Evolutionary conservation across 1,139 yeast genomes (phyloP), one percentile per base, ranked within the genome.

Genomic region (Yamadazyma taylorii): DNA sequence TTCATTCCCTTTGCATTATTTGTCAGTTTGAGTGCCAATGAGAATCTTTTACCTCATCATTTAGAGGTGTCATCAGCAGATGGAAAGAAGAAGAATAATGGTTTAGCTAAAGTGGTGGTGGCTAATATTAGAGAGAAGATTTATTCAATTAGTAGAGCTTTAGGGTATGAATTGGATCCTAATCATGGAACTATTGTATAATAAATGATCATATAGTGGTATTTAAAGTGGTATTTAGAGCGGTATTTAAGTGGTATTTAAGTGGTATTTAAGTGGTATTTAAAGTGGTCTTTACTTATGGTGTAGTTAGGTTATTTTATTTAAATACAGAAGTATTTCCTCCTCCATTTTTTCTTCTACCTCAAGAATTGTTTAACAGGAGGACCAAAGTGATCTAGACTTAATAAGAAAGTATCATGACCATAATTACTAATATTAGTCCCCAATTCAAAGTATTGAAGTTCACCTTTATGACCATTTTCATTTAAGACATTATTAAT

Each of bases 11-110:
- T 92, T 61, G 82, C 96, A 2, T 70, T 94, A 45, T 90, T 94
- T 61, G 92, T 94, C 19, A 85, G 96, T 35, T 72, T 92, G 43
- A 85, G 95, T 56, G 97, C 97, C 5, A 86, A 88, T 45, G 99
- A 94, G 53, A 85, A 88, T 53, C 79, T 85, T 19, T 72, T 92
- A 35, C 98, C 98, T 5, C 76, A 69, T 40, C 76, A 71, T 42
- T 46, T 62, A 41, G 70, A 61, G 25, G 69, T 66, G 5, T 59
- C 63, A 29, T 50, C 53, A 9, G 61, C 53, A 9, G 61, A 61
- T 30, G 61, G 58, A 9, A 55, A 53, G 28, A 60, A 53, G 45
- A 69, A 60, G 48, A 67, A 58, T 34, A 57, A 56, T 31, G 68
- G 67, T 6, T 59, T 63, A 39, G 69, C 88, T 24, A 84, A 85